These are phyloP conservation scores for Sclerotinia nivalis DNA, from an alignment of 2,329 filamentous ascomycete species.

Conservation along the genomic window DNA sequence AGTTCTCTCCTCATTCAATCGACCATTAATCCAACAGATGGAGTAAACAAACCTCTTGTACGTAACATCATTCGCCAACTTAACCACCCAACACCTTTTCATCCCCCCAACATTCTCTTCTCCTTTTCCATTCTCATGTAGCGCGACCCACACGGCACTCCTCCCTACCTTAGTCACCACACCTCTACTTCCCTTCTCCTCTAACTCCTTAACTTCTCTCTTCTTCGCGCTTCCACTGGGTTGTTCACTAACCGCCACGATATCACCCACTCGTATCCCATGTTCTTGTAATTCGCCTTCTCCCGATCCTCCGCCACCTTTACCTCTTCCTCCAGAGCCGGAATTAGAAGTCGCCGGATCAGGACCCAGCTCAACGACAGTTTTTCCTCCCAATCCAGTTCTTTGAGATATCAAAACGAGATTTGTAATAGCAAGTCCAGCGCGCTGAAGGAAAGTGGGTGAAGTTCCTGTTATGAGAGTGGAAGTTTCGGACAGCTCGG, in stretches of 20 bases:
- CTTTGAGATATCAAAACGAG: conserved; percentile 73
- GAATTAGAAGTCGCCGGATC: conserved; percentile 62
- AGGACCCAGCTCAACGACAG: conserved; percentile 75
- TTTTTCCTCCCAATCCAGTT: conserved; percentile 89
- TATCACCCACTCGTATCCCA: conserved; percentile 74
- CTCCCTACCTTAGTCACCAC: conserved; percentile 67
- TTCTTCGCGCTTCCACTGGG: conserved; percentile 58
- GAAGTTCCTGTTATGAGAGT: conserved; percentile 66
- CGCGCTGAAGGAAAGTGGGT: conserved; percentile 69
- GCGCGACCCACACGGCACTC: conserved; percentile 62
- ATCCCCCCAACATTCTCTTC: conserved; percentile 43
- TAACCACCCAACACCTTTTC: conserved; percentile 61
- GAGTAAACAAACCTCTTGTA: conserved; percentile 46
- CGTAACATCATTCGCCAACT: conserved; percentile 68
- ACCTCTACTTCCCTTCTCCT: conserved; percentile 66
- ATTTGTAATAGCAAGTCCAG: conserved; percentile 77
- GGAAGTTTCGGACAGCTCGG: conserved; percentile 70
- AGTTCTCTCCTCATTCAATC: not conserved
- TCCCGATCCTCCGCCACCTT: conserved; percentile 44
- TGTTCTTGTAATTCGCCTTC: conserved; percentile 67
- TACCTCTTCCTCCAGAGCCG: conserved; percentile 1
- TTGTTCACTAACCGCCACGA: conserved; percentile 75
- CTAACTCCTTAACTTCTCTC: conserved; percentile 72
- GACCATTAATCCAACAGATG: not conserved
- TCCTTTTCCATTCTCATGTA: conserved; percentile 62